A percentile compares a stretch with the other conserved stretches of the same genome.
Evolutionary conservation across 169 alveolate species (phyloP).

Genomic region (Fabrea salina): DNA sequence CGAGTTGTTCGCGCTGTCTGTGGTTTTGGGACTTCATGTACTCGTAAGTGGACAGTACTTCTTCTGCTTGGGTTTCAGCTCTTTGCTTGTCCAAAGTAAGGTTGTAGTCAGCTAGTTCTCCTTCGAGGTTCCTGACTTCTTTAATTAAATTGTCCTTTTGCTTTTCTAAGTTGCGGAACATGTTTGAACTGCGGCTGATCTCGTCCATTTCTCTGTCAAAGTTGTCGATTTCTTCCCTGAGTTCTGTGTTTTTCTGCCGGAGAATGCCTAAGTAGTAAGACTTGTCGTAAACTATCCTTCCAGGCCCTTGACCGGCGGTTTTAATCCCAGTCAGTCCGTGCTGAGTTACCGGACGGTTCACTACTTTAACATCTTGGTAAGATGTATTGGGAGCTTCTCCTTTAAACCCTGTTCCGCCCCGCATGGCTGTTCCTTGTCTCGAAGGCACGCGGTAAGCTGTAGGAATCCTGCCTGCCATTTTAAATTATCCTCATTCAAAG

Average conservation of each 20-base stretch:
- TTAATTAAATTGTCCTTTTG: slow-evolving; percentile 40
- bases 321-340: slow-evolving; percentile 79
- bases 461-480: slow-evolving; percentile 32
- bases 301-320: slow-evolving; percentile 62
- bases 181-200: slow-evolving; percentile 65
- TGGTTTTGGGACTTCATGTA: slow-evolving; percentile 67
- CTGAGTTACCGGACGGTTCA: slow-evolving; percentile 82
- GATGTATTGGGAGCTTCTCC: background rate
- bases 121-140: slow-evolving; percentile 78
- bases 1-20: slow-evolving; percentile 75
- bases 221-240: slow-evolving; percentile 65
- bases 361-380: slow-evolving; percentile 53
- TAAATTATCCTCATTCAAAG: background rate
- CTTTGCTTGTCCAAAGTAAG: slow-evolving; percentile 88
- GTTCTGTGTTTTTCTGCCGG: slow-evolving; percentile 58
- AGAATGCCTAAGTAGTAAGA: slow-evolving; percentile 54
- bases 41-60: slow-evolving; percentile 78
- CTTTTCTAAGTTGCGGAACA: slow-evolving; percentile 64
- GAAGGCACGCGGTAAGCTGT: slow-evolving; percentile 30
- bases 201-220: slow-evolving; percentile 74
- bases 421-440: slow-evolving; percentile 29
- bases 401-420: slow-evolving; percentile 19
- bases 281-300: slow-evolving; percentile 66
- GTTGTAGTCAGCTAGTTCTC: slow-evolving; percentile 90
- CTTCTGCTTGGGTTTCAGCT: slow-evolving; percentile 86